Evolutionary conservation across 2,329 filamentous ascomycete species (phyloP).

Genomic region (Aspergillus brunneoviolaceus): DNA sequence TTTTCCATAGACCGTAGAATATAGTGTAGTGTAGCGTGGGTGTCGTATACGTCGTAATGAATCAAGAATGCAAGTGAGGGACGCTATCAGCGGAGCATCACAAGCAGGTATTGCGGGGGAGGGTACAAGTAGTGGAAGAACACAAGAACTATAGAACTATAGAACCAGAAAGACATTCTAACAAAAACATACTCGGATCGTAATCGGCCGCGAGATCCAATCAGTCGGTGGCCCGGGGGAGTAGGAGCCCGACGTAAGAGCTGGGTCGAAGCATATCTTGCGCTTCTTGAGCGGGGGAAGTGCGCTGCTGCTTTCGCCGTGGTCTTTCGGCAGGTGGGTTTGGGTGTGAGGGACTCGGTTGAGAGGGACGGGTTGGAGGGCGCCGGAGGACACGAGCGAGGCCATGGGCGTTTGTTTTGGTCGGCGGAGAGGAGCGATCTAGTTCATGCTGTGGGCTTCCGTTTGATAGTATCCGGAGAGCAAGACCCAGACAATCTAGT

Average conservation of each 20-base stretch:
- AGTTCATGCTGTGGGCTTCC: conserved; percentile 13
- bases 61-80: too few relatives aligned
- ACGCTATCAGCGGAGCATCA: too few relatives aligned
- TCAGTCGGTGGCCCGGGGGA: conserved; percentile 1
- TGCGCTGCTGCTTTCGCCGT: neutral
- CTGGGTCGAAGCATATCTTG: conserved; percentile 26
- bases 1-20: neutral
- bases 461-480: too few relatives aligned
- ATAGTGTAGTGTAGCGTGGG: neutral
- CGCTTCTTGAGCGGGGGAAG: conserved; percentile 35
- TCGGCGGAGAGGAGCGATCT: conserved; percentile 23
- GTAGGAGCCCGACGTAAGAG: neutral
- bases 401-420: conserved; percentile 41
- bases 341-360: conserved; percentile 29
- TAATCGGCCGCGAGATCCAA: conserved; percentile 26
- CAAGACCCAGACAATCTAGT: too few relatives aligned
- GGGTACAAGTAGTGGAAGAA: too few relatives aligned
- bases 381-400: conserved; percentile 30
- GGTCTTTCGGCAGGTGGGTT: too few relatives aligned
- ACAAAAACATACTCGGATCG: conserved; percentile 32
- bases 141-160: neutral
- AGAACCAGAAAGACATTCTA: neutral
- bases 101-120: too few relatives aligned
- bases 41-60: too few relatives aligned
- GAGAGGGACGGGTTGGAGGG: conserved; percentile 36